Percentiles rank a stretch among this genome's conserved stretches.
These are phyloP conservation scores for Mycena metata DNA, from an alignment of 768 basidiomycete species.

Conservation along the genomic window DNA sequence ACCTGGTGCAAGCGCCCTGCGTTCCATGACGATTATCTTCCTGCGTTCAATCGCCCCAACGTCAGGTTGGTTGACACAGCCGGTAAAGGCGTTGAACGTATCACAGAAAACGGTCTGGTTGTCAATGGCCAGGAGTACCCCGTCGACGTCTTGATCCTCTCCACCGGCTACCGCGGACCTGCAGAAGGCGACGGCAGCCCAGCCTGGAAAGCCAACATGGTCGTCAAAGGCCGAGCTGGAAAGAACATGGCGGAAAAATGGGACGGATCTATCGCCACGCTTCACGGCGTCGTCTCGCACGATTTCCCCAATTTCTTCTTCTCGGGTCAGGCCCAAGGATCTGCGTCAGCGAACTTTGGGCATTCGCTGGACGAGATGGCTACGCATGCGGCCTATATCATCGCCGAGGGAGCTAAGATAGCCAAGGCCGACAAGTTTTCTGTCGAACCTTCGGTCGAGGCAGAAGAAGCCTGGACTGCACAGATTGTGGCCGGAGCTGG, in stretches of 20 bases:
- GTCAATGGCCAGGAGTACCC: slow-evolving; percentile 28
- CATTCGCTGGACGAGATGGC: no score
- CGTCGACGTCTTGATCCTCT: slow-evolving; percentile 29
- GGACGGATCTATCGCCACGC: slow-evolving; percentile 21
- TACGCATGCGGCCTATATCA: no score
- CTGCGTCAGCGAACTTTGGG: slow-evolving; percentile 27
- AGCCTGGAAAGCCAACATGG: neutral
- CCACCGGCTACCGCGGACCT: slow-evolving; percentile 24
- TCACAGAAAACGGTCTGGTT: slow-evolving; percentile 13
- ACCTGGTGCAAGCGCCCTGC: slow-evolving; percentile 39
- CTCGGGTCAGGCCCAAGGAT: slow-evolving; percentile 14
- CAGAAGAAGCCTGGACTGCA: no score
- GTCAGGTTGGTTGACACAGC: slow-evolving; percentile 39
- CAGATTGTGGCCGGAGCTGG: no score
- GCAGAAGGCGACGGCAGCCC: slow-evolving; percentile 2
- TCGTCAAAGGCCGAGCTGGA: slow-evolving; percentile 21
- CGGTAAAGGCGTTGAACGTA: slow-evolving; percentile 29
- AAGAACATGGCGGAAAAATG: slow-evolving; percentile 29
- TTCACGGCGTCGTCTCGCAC: slow-evolving; percentile 33
- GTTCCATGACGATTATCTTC: slow-evolving; percentile 41
- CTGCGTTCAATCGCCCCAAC: slow-evolving; percentile 34
- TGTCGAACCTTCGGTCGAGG: no score
- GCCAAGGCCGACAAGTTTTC: no score
- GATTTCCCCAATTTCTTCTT: slow-evolving; percentile 39
- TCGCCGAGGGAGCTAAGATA: no score